Base-by-base conservation (phyloP, 108 stramenopile species). In the Conticribra guillardii region DNA sequence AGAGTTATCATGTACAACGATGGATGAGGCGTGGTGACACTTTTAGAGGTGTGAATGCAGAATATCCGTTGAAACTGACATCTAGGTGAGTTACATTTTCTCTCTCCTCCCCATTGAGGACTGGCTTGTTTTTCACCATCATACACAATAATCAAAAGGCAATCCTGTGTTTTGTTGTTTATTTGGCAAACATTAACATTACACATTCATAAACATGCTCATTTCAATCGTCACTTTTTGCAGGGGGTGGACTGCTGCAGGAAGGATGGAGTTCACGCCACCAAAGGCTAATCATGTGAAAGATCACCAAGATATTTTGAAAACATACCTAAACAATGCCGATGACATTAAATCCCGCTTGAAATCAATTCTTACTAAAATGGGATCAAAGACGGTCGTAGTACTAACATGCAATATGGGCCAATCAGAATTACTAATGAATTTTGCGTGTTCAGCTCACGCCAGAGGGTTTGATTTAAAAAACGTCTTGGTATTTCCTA, bases 401-500 rank as follows among this genome's bases (percentile, higher is more conserved):
- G 69, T 81, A 4, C 33, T 81, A 27, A 76, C 75, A 29, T 76
- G 74, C 53, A 81, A 81, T 49, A 29, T 54, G 18, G 80, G 80
- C 11, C 80, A 81, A 29, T 76, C 74, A 17, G 80, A 76, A 32
- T 50, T 81, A 23, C 46, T 81, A 47, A 58, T 81, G 65, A 81
- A 81, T 71, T 81, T 81, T 34, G 80, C 31, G 4, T 81, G 80
- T 52, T 76, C 74, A 0, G 69, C 80, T 8, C 69, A 61, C 26
- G 54, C 76, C 14, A 30, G 58, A 27, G 82, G 82, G 26, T 69
- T 82, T 7, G 70, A 82, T 53, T 29, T 82, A 27, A 31, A 66
- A 18, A 76, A 72, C 34, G 72, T 82, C 9, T 15, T 82, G n/a
- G 69, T 82, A 21, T 79, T 82, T 50, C 77, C 82, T 9, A 82